Evolutionary conservation across 257 asterid genomes (phyloP), one percentile per base, ranked within the genome.

Genomic region (Ligustrum vulgare): DNA sequence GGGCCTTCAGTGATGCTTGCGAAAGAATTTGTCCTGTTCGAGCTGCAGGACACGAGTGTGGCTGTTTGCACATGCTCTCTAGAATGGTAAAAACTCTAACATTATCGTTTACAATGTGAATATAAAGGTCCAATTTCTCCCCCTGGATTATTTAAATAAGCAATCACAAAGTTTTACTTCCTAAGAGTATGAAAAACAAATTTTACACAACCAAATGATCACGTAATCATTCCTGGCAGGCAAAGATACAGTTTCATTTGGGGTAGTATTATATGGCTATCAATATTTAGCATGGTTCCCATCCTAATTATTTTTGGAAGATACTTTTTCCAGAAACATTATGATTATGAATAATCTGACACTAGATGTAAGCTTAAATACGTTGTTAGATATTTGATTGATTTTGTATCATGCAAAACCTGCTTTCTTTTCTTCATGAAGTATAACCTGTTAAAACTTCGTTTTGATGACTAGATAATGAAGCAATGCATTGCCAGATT

Each of bases 11-110:
- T 77, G 97, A 89, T 80, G 96, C 96, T 41, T 85, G 92, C 72
- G 89, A 89, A 83, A 88, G 92, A 84, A 93, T 93, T 78, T 93
- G 98, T 63, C 98, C 98, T 72, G 85, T 93, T 82, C 89, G 96
- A 77, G 96, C 94, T 67, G 98, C 81, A 75, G 97, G 96, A 20
- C 97, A 91, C 12, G 86, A 84, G 67, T 93, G 98, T 80, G 97
- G 96, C 25, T 93, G 98, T 77, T 86, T 93, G 79, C 97, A 84
- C 71, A 39, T 87, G 67, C 96, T 91, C 74, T 86, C 97, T 78
- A 87, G 80, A 82, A 84, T 93, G 93, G 98, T 92, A 89, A 58
- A 54, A 18, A 13, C n/a, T 54, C 63, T 62, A 54, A n/a, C n/a
- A n/a, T n/a, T 71, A 39, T 35, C 75, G 34, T 65, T 33, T 32